Base-by-base conservation (phyloP, 768 basidiomycete species). In the Tephrocybe sp. region DNA sequence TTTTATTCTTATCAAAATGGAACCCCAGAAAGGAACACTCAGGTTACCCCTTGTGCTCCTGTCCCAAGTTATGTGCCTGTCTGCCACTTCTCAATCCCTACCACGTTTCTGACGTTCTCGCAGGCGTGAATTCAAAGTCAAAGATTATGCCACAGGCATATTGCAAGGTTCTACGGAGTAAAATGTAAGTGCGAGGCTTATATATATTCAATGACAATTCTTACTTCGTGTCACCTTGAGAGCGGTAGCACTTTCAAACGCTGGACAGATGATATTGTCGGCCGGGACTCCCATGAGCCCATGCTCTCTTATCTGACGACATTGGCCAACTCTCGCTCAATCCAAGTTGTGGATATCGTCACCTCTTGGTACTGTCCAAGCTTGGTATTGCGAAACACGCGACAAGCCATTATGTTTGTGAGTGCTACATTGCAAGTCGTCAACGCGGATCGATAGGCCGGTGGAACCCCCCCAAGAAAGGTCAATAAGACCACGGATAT, bases 1-100 rank as follows among this genome's bases (percentile, higher is more conserved):
- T n/a, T n/a, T n/a, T n/a, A n/a, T n/a, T 78, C 75, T 2, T 85
- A 85, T 61, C 64, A 78, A 60, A 80, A 78, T 55, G 82, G 82
- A 9, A 82, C 80, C 0, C 71, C 78, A 4, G 63, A 70, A 8
- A 53, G 45, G 37, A 78, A 75, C n/a, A 81, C 80, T 30, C 8
- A 30, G 8, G 70, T 75, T 11, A 61, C 70, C 6, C 76, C 76
- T 2, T 85, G 80, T 60, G 82, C 80, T 12, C 83, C 83, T 2
- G 82, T 80, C 23, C 80, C 78, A 16, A 83, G 70, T 40, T 84
- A 84, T 60, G 84, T 85, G 82, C 82, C 59, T 69, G 80, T 70
- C 12, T 4, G 33, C 16, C 4, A 27, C 11, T 23, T 13, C 0
- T n/a, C 25, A 12, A 34, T 24, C 5, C 39, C 21, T 16, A 12